Evolutionary conservation across 2,329 filamentous ascomycete species (phyloP).

Genomic region (Paraconiothyrium sp.): DNA sequence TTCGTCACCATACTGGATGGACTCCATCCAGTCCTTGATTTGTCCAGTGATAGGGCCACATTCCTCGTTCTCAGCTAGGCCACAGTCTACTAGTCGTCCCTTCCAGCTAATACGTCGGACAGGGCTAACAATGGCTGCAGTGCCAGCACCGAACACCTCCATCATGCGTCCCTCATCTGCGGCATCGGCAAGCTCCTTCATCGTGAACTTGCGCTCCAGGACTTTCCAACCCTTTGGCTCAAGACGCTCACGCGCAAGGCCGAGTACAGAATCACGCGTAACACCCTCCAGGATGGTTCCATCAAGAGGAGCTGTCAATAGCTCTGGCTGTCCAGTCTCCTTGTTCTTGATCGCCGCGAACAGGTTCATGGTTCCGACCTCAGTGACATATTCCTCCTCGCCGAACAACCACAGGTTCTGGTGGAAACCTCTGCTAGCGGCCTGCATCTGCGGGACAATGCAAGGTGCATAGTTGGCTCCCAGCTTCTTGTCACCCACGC

Average conservation of each 20-base stretch:
- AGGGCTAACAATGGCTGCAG: conserved; percentile 92
- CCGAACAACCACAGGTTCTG: conserved; percentile 99
- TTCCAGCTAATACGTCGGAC: conserved; percentile 90
- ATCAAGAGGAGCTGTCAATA: conserved; percentile 94
- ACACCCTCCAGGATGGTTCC: conserved; percentile 97
- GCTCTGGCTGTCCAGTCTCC: conserved; percentile 88
- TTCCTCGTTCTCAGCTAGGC: conserved; percentile 81
- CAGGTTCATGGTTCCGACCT: conserved; percentile 99
- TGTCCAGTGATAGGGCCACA: conserved; percentile 83
- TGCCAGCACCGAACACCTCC: conserved; percentile 93
- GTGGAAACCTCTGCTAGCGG: conserved; percentile 90
- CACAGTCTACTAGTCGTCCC: conserved; percentile 82
- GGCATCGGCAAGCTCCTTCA: conserved; percentile 84
- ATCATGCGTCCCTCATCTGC: conserved; percentile 84
- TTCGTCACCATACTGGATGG: conserved; percentile 91
- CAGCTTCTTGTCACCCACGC: conserved; percentile 97
- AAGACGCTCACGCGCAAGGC: conserved; percentile 83
- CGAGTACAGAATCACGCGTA: conserved; percentile 89
- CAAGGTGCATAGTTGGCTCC: conserved; percentile 99
- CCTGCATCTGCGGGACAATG: conserved; percentile 94
- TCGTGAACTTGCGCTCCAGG: conserved; percentile 89
- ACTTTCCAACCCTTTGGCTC: conserved; percentile 88
- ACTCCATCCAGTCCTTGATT: conserved; percentile 98
- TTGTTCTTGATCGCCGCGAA: conserved; percentile 88
- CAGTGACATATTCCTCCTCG: conserved; percentile 93